A percentile compares a stretch with the other conserved stretches of the same genome.
Evolutionary conservation across 2,329 filamentous ascomycete genomes (phyloP).

Genomic region (Nothopassalora personata): DNA sequence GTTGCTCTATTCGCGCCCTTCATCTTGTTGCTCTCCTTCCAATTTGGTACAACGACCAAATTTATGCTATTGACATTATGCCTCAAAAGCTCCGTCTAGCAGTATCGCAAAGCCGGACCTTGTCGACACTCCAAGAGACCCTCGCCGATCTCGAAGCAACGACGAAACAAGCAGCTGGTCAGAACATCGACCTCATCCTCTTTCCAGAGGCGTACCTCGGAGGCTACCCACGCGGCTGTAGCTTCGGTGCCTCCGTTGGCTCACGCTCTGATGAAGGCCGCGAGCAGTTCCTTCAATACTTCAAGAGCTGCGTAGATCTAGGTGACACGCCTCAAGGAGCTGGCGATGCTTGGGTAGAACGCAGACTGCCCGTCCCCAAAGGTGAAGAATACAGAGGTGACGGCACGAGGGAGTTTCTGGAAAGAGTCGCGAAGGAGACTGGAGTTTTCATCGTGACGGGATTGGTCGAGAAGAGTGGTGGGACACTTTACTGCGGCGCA

Average conservation of each 20-base stretch:
- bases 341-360: conserved; percentile 65
- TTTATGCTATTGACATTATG: conserved; percentile 3
- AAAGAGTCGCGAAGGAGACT: conserved; percentile 68
- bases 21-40: no score
- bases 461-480: conserved; percentile 71
- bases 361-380: conserved; percentile 50
- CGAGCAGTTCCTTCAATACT: conserved; percentile 79
- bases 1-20: neutral
- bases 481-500: conserved; percentile 76
- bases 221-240: conserved; percentile 78
- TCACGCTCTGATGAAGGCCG: conserved; percentile 62
- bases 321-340: conserved; percentile 71
- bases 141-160: conserved; percentile 60
- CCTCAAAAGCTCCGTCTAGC: conserved; percentile 44
- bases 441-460: conserved; percentile 79
- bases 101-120: conserved; percentile 46
- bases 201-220: conserved; percentile 91
- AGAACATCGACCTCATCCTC: conserved; percentile 64
- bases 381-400: conserved; percentile 54
- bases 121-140: conserved; percentile 51
- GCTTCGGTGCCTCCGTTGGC: conserved; percentile 72
- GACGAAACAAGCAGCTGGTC: conserved; percentile 57
- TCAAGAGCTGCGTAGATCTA: conserved; percentile 71
- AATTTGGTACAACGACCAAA: no score
- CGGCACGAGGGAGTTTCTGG: conserved; percentile 74